Evolutionary conservation across 441 rosid genomes (phyloP).

Genomic region (Gossypium lobatum): DNA sequence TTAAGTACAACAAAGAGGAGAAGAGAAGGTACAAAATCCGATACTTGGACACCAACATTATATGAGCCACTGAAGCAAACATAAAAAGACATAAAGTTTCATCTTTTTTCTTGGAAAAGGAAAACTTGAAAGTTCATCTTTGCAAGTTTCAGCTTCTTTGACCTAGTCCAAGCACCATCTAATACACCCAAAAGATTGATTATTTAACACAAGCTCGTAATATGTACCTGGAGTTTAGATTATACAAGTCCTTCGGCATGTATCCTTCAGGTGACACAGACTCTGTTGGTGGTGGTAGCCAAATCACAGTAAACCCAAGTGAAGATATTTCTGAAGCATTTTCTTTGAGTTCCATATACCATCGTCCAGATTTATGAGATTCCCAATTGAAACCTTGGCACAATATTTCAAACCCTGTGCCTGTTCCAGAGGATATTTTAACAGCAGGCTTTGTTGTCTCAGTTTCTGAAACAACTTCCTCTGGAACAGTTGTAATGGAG

Average conservation of each 20-base stretch:
- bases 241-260: constrained; percentile 90
- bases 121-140: neutral
- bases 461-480: constrained; percentile 40
- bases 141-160: constrained; percentile 6
- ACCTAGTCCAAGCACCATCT: constrained; percentile 1
- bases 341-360: constrained; percentile 77
- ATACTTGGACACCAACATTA: neutral
- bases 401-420: constrained; percentile 80
- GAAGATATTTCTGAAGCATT: constrained; percentile 60
- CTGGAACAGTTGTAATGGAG: constrained; percentile 51
- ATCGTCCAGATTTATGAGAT: constrained; percentile 83
- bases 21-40: constrained; percentile 3
- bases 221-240: constrained; percentile 80
- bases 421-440: constrained; percentile 67
- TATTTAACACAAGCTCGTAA: constrained; percentile 3
- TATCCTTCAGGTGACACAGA: constrained; percentile 99
- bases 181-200: neutral
- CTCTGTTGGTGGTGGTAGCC: constrained; percentile 98
- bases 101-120: neutral
- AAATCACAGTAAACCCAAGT: constrained; percentile 77
- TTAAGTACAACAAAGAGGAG: neutral
- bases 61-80: neutral
- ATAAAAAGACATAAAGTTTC: neutral
- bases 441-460: constrained; percentile 36
- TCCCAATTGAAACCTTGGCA: constrained; percentile 99